Evolutionary conservation across 352 stramenopile genomes (phyloP), one percentile per base, ranked within the genome.

Genomic region (Phytophthora ramorum): DNA sequence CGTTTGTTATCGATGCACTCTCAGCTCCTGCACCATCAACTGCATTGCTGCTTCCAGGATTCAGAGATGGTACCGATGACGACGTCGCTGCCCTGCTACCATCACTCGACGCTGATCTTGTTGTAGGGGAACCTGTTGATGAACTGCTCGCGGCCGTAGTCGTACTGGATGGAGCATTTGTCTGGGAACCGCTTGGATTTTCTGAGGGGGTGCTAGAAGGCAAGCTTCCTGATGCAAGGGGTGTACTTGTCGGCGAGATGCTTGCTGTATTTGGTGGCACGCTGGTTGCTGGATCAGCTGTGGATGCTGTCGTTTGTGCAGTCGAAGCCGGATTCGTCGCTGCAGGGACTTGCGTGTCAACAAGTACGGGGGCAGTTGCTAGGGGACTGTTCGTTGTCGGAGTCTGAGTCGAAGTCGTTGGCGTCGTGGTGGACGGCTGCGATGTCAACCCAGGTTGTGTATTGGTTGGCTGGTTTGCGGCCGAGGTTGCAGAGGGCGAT

Each of bases 291-390:
- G 52, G 35, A 45, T 63, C 19, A 48, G 35, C 5, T 37, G 24
- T 58, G 3, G 58, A 22, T 22, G 30, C 38, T 38, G 58, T 28
- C 19, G 62, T 58, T 58, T 34, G 50, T 35, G 35, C 13, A 26
- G 2, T 58, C 9, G 49, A 44, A 34, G 43, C 7, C 20, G 43
- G 43, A 32, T 34, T 49, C 16, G 43, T 49, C 22, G 20, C 43
- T 56, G 19, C 49, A 32, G 49, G 32, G 32, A 19, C 20, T 54
- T 45, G 50, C 34, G 59, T 45, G 16, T 62, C 60, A 40, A 44
- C 41, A 57, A 61, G 22, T 46, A 52, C 38, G 10, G 60, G 34
- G 16, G 38, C 12, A 8, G 60, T 55, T 28, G 22, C 34, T 14
- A 56, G 16, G 19, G 59, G 59, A 13, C 30, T 51, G 22, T 62